A percentile compares a stretch with the other conserved stretches of the same genome.
Evolutionary conservation across 441 rosid species (phyloP).

Genomic region (Pelargonium fulgidum): DNA sequence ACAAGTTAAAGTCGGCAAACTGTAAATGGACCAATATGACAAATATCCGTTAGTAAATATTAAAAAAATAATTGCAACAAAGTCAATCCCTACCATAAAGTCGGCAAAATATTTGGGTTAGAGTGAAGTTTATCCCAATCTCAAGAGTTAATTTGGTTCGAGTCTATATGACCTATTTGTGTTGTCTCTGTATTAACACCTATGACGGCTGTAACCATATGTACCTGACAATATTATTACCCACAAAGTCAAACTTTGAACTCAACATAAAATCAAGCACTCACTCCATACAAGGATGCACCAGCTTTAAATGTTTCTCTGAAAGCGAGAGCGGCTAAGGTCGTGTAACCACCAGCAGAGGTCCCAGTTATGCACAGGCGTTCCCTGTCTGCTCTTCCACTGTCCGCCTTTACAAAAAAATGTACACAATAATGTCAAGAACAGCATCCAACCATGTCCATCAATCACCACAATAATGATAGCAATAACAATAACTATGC

Average conservation of each 20-base stretch:
- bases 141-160: too few species aligned
- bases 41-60: background rate
- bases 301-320: slow-evolving; percentile 80
- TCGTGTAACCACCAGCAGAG: slow-evolving; percentile 93
- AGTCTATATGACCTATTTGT: too few species aligned
- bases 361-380: slow-evolving; percentile 86
- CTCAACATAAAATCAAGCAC: slow-evolving; percentile 22
- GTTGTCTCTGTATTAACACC: too few species aligned
- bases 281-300: slow-evolving; percentile 83
- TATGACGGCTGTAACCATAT: too few species aligned
- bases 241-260: background rate
- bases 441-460: background rate
- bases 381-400: slow-evolving; percentile 58
- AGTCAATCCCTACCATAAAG: too few species aligned
- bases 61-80: background rate
- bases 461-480: slow-evolving; percentile 2
- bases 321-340: slow-evolving; percentile 84
- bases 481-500: slow-evolving; percentile 4
- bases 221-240: too few species aligned
- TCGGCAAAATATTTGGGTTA: too few species aligned
- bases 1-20: slow-evolving; percentile 73
- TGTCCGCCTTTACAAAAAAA: slow-evolving; percentile 53
- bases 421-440: background rate
- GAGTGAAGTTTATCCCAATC: too few species aligned
- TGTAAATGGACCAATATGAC: slow-evolving; percentile 17